Evolutionary conservation across 768 basidiomycete genomes (phyloP).

Genomic region (Trametes coccinea): DNA sequence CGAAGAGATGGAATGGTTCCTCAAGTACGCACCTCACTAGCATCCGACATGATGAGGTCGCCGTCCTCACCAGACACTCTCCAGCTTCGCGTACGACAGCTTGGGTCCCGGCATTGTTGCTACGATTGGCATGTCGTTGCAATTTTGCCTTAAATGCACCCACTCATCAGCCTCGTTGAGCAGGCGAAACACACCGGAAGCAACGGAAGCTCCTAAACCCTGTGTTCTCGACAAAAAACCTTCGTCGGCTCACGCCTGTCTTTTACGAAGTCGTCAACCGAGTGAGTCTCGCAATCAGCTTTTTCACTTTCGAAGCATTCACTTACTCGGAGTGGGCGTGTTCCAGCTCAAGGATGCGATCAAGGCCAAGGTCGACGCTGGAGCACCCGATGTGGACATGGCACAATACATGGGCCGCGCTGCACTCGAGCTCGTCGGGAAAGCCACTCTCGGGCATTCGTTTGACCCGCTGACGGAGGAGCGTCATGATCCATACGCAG

Average conservation of each 20-base stretch:
- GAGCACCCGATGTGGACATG: slow-evolving; percentile 21
- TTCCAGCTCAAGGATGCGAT: slow-evolving; percentile 23
- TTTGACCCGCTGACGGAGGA: slow-evolving; percentile 26
- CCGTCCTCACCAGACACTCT: neutral
- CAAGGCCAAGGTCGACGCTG: neutral
- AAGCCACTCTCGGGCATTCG: slow-evolving; percentile 27
- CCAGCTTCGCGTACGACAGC: neutral
- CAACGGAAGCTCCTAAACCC: slow-evolving; percentile 27
- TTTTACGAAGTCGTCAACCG: slow-evolving; percentile 11
- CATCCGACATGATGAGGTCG: no score
- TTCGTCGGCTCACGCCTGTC: slow-evolving; percentile 15
- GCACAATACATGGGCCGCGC: slow-evolving; percentile 26
- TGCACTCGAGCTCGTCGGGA: slow-evolving; percentile 27
- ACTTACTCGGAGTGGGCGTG: neutral
- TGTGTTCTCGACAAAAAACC: slow-evolving; percentile 15
- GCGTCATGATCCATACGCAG: slow-evolving; percentile 20
- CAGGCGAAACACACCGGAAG: slow-evolving; percentile 24
- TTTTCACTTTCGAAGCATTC: no score
- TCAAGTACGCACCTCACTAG: neutral
- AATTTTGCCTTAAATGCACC: no score
- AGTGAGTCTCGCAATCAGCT: neutral
- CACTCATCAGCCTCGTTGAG: no score
- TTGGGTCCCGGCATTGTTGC: slow-evolving; percentile 12
- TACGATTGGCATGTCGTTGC: slow-evolving; percentile 3
- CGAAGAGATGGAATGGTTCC: slow-evolving; percentile 11